Conservation (phyloP, 1,284 basidiomycete species). For the Sanghuangporus weigelae region DNA sequence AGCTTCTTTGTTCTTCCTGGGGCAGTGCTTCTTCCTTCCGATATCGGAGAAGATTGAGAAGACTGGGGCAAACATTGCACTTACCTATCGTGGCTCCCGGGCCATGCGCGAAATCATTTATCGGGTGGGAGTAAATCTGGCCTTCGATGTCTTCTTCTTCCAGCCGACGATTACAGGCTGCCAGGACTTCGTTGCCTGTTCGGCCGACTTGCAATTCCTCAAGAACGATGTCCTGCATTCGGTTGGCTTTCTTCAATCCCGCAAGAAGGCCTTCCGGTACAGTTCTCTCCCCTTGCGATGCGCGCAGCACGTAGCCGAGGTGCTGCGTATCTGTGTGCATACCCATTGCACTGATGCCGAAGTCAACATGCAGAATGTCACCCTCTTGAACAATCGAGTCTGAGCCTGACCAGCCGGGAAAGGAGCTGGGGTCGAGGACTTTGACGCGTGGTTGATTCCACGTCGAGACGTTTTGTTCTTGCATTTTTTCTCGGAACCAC, state of each 20-base stretch:
- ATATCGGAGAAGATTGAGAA: neutral
- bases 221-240: conserved; percentile 46
- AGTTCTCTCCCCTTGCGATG: conserved; percentile 33
- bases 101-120: conserved; percentile 53
- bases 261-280: conserved; percentile 39
- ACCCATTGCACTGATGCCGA: conserved; percentile 48
- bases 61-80: neutral
- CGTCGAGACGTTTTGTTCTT: conserved; percentile 40
- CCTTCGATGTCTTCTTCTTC: conserved; percentile 40
- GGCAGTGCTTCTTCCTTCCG: neutral
- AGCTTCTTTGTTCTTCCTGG: neutral
- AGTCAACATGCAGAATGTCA: conserved; percentile 50
- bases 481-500: conserved; percentile 53
- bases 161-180: conserved; percentile 37
- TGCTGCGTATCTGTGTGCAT: conserved; percentile 55
- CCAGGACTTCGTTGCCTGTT: conserved; percentile 45
- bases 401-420: conserved; percentile 42
- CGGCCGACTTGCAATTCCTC: conserved; percentile 39
- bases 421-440: conserved; percentile 38
- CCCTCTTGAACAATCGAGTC: conserved; percentile 38
- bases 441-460: conserved; percentile 51
- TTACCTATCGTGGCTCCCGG: conserved; percentile 47
- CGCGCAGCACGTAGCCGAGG: conserved; percentile 48
- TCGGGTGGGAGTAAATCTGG: conserved; percentile 48
- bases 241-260: conserved; percentile 42